These are phyloP conservation scores for Xylaria longipes DNA, from an alignment of 495 filamentous ascomycete genomes.

Conservation along the genomic window DNA sequence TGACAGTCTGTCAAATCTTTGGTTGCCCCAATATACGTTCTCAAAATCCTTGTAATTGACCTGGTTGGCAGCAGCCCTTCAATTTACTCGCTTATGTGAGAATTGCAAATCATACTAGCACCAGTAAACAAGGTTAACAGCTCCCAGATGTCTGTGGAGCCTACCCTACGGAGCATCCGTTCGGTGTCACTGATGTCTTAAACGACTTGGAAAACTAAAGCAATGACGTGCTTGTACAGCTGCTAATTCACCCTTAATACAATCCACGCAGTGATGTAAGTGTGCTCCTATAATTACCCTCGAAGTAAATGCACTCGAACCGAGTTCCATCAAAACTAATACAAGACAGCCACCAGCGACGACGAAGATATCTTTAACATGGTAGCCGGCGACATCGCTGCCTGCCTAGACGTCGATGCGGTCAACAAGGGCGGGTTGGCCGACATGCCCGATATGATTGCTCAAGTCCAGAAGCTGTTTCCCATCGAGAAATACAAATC, in stretches of 20 bases:
- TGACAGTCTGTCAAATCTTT: too few species aligned
- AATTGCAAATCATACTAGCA: neutral
- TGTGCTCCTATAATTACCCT: too few species aligned
- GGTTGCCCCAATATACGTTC: too few species aligned
- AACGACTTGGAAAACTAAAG: neutral
- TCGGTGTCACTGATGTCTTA: neutral
- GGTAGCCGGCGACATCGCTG: slow-evolving; percentile 4
- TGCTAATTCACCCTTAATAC: slow-evolving; percentile 12
- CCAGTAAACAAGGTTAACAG: neutral
- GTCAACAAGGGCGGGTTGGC: neutral
- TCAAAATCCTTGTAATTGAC: too few species aligned
- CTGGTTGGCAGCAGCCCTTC: too few species aligned
- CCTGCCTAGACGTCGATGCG: neutral
- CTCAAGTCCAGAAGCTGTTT: slow-evolving; percentile 5
- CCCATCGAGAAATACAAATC: neutral
- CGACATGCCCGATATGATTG: neutral
- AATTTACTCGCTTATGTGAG: too few species aligned
- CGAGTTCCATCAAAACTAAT: neutral
- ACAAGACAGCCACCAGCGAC: neutral
- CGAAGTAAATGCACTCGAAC: neutral
- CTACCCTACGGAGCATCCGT: neutral
- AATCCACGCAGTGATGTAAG: neutral
- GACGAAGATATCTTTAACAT: slow-evolving; percentile 6
- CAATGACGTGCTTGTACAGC: neutral
- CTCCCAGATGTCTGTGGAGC: neutral